Base-by-base conservation (phyloP, 2,329 filamentous ascomycete species). In the Dothistroma septosporum region DNA sequence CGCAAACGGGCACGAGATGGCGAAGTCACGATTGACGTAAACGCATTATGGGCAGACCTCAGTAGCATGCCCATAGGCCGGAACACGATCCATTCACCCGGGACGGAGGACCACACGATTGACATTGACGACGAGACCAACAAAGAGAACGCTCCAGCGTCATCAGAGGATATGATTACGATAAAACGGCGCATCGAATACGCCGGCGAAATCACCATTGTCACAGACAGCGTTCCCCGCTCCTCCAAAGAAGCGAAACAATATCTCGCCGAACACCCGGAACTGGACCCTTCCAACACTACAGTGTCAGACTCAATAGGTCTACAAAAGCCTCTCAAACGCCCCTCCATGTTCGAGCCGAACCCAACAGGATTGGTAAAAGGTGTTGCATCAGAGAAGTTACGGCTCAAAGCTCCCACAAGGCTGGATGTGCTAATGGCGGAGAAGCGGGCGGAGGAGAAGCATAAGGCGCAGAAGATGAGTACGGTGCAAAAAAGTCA, bases 401-500 rank as follows among this genome's bases (percentile, higher is more conserved):
- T 81, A 61, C 75, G 80, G 54, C 68, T 60, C 56, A 72, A 68
- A 28, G 69, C 72, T 2, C 74, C 70, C 1, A 69, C 60, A 9
- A 64, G 70, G 28, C 56, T 71, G 48, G 72, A 73, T 53, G 73
- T 72, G 4, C 55, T 73, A 16, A 66, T 69, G 61, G 70, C 68
- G n/a, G 69, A 68, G 62, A 68, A 71, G 62, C 69, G 68, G 68
- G 64, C 57, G 58, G 70, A 62, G 64, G 75, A 60, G 66, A 73
- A 71, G 65, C 67, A 61, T 61, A 75, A 64, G 71, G 70, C 68
- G 22, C 81, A 83, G 60, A 87, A 86, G 69, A 81, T 88, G 75
- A 87, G 86, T 65, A 86, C 85, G 0, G 83, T 88, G 54, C 84
- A 87, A 73, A 88, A 87, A 73, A 86, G 83, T 32, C 80, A 84